These are phyloP conservation scores for Phaeodactylum tricornutum DNA, from an alignment of 108 stramenopile species.

Conservation along the genomic window DNA sequence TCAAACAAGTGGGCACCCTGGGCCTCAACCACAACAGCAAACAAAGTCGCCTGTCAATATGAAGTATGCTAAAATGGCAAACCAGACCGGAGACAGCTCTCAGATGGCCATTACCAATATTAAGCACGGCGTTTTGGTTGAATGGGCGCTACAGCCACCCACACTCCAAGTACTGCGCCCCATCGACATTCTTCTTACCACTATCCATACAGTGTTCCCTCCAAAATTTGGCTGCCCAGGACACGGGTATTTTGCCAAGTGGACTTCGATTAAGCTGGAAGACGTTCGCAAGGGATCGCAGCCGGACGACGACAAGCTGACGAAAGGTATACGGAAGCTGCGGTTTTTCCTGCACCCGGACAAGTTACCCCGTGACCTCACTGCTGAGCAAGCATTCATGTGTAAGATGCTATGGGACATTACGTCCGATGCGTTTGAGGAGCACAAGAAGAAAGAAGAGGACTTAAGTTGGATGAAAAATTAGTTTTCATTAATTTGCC, in stretches of 20 bases:
- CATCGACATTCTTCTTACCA: constrained; percentile 48
- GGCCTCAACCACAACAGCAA: neutral
- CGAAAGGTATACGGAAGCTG: constrained; percentile 69
- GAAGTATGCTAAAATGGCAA: constrained; percentile 68
- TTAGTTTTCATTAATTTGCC: neutral
- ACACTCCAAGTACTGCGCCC: constrained; percentile 54
- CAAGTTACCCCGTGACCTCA: constrained; percentile 67
- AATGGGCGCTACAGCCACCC: constrained; percentile 80
- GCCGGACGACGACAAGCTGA: constrained; percentile 59
- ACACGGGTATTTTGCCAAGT: constrained; percentile 79
- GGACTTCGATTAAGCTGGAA: constrained; percentile 38
- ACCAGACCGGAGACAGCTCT: constrained; percentile 27
- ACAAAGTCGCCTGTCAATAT: constrained; percentile 20
- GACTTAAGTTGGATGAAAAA: constrained; percentile 8
- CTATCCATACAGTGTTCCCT: constrained; percentile 73
- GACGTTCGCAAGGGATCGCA: constrained; percentile 23
- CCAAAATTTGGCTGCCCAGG: constrained; percentile 55
- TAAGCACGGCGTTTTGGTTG: constrained; percentile 58
- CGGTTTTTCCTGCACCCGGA: constrained; percentile 82
- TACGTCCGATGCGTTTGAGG: constrained; percentile 69
- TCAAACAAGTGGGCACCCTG: constrained; percentile 3
- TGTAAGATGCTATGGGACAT: constrained; percentile 82
- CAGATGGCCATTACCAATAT: constrained; percentile 48
- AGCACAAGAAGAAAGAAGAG: constrained; percentile 62
- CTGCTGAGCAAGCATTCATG: constrained; percentile 53